Evolutionary conservation across 148 eudicot species (phyloP).

Genomic region (Vaccinium vitisidaea): DNA sequence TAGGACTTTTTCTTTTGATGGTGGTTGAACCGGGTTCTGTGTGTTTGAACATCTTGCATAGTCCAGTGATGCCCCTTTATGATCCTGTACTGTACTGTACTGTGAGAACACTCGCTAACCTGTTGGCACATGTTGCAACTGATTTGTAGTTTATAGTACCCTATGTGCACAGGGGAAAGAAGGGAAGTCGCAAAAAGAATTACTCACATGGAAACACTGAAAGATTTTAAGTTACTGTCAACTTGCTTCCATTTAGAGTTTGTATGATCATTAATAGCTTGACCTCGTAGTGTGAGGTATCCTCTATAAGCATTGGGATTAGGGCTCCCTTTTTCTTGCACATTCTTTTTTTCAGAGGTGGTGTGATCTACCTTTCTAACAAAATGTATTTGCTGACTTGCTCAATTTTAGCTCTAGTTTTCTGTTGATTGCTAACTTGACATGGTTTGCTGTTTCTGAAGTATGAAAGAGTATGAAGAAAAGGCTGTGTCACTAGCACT

Average conservation of each 20-base stretch:
- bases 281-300: not conserved
- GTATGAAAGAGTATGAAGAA: constrained; percentile 90
- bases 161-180: not conserved
- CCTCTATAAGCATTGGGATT: not conserved
- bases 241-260: not conserved
- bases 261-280: not conserved
- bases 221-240: not conserved
- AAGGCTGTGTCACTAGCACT: constrained; percentile 77
- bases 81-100: not conserved
- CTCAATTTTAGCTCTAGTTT: not conserved
- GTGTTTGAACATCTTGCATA: not conserved
- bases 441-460: constrained; percentile 22
- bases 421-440: not conserved
- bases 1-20: not conserved
- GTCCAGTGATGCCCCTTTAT: not conserved
- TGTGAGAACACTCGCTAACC: not conserved
- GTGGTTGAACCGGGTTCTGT: not conserved
- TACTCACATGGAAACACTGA: not conserved
- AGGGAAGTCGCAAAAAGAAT: not conserved
- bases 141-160: not conserved
- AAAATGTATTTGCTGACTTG: not conserved
- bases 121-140: not conserved
- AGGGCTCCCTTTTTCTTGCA: not conserved
- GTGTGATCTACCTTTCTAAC: not conserved
- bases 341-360: not conserved